Evolutionary conservation across 1,139 yeast genomes (phyloP).

Genomic region (Yamadazyma kanchanaburiensis): DNA sequence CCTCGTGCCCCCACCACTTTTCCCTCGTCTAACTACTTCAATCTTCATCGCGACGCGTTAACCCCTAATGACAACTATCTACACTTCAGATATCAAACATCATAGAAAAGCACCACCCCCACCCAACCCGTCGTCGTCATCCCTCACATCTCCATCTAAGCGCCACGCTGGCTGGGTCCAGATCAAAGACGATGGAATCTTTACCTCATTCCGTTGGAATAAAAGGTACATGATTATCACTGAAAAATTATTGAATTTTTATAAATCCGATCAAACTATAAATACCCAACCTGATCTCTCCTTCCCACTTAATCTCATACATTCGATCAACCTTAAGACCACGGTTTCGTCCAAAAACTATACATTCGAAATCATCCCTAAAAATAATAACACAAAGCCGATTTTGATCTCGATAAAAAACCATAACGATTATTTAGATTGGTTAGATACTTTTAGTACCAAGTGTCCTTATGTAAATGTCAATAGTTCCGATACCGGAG

Average conservation of each 20-base stretch:
- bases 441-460: constrained; percentile 89
- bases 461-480: constrained; percentile 68
- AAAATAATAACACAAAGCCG: constrained; percentile 50
- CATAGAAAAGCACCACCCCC: constrained; percentile 49
- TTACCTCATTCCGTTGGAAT: constrained; percentile 85
- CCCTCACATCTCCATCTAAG: constrained; percentile 12
- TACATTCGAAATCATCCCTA: constrained; percentile 75
- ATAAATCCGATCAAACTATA: constrained; percentile 56
- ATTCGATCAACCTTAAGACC: constrained; percentile 38
- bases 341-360: constrained; percentile 58
- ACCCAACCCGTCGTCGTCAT: constrained; percentile 17
- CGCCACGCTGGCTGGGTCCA: constrained; percentile 78
- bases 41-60: no score
- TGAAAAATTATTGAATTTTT: constrained; percentile 72
- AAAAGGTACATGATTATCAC: constrained; percentile 76
- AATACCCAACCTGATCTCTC: constrained; percentile 31
- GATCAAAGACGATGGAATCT: constrained; percentile 84
- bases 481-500: constrained; percentile 4
- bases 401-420: constrained; percentile 73
- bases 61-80: constrained; percentile 47
- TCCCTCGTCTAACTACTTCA: no score
- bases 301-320: constrained; percentile 39
- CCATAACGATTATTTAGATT: constrained; percentile 77
- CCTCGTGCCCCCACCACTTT: no score
- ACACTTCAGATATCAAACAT: constrained; percentile 42